Conservation (phyloP, 192 early-diverging fungal genomes). For the Pilaira anomala region DNA sequence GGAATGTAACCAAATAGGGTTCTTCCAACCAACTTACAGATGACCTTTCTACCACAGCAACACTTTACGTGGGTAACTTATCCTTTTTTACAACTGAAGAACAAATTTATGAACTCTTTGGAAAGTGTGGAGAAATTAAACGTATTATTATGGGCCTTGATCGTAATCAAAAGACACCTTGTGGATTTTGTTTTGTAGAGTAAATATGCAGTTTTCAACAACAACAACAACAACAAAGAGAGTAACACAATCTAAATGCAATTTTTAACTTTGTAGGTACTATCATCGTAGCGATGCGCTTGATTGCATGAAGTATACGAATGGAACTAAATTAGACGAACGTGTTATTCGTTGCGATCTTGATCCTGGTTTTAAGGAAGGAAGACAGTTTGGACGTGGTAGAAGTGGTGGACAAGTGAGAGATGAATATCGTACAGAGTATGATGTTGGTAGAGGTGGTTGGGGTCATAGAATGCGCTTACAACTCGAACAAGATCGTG, state of each 20-base stretch:
- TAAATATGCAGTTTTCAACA: conserved; percentile 37
- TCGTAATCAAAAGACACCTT: conserved; percentile 89
- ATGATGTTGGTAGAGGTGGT: conserved; percentile 92
- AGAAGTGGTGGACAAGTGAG: conserved; percentile 91
- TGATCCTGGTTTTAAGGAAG: conserved; percentile 91
- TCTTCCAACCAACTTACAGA: conserved; percentile 46
- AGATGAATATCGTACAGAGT: conserved; percentile 94
- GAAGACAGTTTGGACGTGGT: conserved; percentile 95
- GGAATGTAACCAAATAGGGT: conserved; percentile 32
- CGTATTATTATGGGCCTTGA: conserved; percentile 99
- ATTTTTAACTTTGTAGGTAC: conserved; percentile 51
- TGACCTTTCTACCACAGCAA: conserved; percentile 61
- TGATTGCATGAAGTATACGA: conserved; percentile 90
- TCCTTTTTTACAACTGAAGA: conserved; percentile 99
- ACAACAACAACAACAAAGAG: not conserved
- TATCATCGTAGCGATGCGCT: conserved; percentile 89
- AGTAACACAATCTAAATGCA: not conserved
- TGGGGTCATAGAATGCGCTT: conserved; percentile 81
- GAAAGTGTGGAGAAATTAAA: conserved; percentile 95
- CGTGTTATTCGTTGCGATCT: conserved; percentile 92
- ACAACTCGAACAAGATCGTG: conserved; percentile 67
- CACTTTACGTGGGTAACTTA: conserved; percentile 95
- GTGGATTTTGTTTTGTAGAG: conserved; percentile 99
- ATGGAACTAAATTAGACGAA: conserved; percentile 94
- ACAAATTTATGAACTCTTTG: conserved; percentile 95